These are phyloP conservation scores for Aurifilum marmelostoma DNA, from an alignment of 2,329 filamentous ascomycete species.

Conservation along the genomic window DNA sequence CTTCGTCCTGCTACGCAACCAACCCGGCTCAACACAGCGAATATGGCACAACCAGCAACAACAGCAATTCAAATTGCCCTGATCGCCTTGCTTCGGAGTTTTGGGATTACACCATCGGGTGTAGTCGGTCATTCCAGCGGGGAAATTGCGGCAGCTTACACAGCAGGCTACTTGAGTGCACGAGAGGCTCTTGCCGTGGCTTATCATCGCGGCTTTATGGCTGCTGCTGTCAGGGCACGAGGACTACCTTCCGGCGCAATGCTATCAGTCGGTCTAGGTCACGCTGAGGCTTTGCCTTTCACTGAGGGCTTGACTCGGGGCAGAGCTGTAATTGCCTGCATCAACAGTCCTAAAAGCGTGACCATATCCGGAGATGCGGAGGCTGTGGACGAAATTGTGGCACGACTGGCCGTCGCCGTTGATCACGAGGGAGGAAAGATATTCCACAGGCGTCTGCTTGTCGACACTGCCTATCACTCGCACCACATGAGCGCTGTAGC, in stretches of 20 bases:
- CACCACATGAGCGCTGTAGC: constrained; percentile 26
- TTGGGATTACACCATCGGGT: constrained; percentile 36
- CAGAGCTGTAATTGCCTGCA: constrained; percentile 46
- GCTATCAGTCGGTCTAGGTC: constrained; percentile 29
- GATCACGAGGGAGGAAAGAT: constrained; percentile 31
- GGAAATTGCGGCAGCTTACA: constrained; percentile 46
- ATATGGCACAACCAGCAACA: constrained; percentile 48
- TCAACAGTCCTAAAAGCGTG: constrained; percentile 50
- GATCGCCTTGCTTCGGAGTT: constrained; percentile 40
- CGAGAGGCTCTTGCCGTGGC: background rate
- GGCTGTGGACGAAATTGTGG: constrained; percentile 29
- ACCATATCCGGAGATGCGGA: constrained; percentile 19
- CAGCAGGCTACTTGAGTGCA: constrained; percentile 33
- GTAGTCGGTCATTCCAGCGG: constrained; percentile 46
- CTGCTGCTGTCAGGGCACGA: background rate
- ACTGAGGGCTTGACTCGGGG: constrained; percentile 22
- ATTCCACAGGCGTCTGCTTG: constrained; percentile 10
- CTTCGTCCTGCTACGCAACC: background rate
- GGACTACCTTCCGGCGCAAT: constrained; percentile 26
- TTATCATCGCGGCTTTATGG: constrained; percentile 22
- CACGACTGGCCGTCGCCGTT: constrained; percentile 44
- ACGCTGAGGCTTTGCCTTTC: constrained; percentile 1
- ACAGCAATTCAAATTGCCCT: constrained; percentile 53
- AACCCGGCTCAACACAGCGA: background rate
- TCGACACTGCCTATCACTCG: constrained; percentile 29